Base-by-base conservation (phyloP, 169 alveolate genomes). In the Plasmodium malariae region DNA sequence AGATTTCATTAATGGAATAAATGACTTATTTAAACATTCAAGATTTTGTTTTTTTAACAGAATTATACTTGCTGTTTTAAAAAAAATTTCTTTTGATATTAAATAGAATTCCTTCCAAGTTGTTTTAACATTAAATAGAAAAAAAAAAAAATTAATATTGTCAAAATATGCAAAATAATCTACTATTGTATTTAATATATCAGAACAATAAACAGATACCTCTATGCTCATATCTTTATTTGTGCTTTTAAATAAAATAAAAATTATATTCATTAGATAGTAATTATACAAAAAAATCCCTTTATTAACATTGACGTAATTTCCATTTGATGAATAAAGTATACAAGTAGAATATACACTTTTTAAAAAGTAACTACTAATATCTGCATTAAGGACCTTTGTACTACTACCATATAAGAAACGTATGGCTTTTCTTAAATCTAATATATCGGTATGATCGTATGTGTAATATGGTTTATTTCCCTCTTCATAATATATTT, bases 181-280 rank as follows among this genome's bases (percentile, higher is more conserved):
- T 21, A 86, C 32, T 45, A 86, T 63, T 24, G 55, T 69, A 24
- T 55, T 70, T 60, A 86, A 54, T 9, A 86, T 86, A 26, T 86
- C 92, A 17, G 87, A 69, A 37, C 92, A 69, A 63, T 86, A 86
- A 11, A 71, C 51, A 57, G 92, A 69, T 26, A 87, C 68, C 24
- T 86, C 92, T 19, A 86, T 86, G 24, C 87, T 28, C 92, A 86
- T 86, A 72, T 86, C 92, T 70, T 86, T 86, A 86, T 86, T 68
- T 69, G 30, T 69, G 37, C 45, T 86, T 63, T 86, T 86, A 59
- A 70, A 86, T 30, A 86, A 62, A 68, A 86, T 43, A 28, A 69
- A 68, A 7, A 86, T 6, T 70, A 86, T 70, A 71, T 71, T 86
- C 59, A 69, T 86, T 59, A 86, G 24, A 57, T 86, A 86, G 51